These are phyloP conservation scores for Cladobotryum protrusum DNA, from an alignment of 2,329 filamentous ascomycete genomes.

Conservation along the genomic window DNA sequence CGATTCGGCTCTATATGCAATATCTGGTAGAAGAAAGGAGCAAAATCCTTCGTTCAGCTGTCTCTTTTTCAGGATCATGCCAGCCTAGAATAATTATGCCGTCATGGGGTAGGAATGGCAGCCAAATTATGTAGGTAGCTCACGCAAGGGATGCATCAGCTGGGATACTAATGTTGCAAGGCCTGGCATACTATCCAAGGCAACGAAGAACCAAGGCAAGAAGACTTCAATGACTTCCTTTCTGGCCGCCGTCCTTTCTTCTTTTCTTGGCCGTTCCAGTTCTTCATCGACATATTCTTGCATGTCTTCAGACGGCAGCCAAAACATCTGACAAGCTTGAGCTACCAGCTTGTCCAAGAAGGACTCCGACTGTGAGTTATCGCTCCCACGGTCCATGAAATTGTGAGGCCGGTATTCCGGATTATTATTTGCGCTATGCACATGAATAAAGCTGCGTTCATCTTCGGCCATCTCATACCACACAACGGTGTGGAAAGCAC, in stretches of 20 bases:
- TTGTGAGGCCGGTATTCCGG: not conserved
- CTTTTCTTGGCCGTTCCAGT: not conserved
- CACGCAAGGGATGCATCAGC: not conserved
- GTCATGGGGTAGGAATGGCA: not conserved
- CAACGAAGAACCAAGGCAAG: not conserved
- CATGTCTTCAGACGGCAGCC: not conserved
- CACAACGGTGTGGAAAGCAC: not conserved
- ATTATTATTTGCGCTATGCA: not conserved
- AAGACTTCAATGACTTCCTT: not conserved
- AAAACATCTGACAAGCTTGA: not conserved
- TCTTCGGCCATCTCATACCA: not conserved
- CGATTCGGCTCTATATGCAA: not conserved
- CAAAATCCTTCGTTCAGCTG: not conserved
- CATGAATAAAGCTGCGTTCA: not conserved
- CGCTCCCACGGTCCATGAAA: not conserved
- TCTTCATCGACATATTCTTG: not conserved
- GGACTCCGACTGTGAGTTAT: not conserved
- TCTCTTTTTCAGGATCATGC: not conserved
- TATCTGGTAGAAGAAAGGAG: not conserved
- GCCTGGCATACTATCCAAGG: not conserved
- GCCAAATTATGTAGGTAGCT: not conserved
- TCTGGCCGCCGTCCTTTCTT: not conserved
- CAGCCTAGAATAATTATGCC: not conserved
- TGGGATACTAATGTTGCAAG: not conserved
- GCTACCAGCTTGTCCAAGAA: not conserved